Evolutionary conservation across 106 monocot species (phyloP).

Genomic region (Vanilla planifolia): DNA sequence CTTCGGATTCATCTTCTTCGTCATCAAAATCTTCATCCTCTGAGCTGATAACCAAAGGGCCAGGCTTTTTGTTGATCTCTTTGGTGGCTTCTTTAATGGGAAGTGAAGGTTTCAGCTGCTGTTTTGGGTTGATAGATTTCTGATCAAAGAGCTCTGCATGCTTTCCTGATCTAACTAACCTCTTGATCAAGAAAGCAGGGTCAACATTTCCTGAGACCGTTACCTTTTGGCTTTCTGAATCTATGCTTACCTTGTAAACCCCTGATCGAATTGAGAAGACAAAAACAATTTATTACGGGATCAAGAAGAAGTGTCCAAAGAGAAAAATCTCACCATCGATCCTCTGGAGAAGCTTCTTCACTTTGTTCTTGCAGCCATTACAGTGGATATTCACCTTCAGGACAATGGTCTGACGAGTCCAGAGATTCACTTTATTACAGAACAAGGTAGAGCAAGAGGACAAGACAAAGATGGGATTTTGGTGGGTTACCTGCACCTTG

Average conservation of each 20-base stretch:
- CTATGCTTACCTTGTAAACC: conserved; percentile 67
- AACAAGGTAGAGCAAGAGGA: too few relatives aligned
- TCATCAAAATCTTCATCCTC: conserved; percentile 31
- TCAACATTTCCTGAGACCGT: conserved; percentile 72
- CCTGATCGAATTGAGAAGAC: too few relatives aligned
- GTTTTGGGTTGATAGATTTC: conserved; percentile 23
- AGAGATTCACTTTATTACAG: too few relatives aligned
- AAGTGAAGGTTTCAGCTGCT: conserved; percentile 10
- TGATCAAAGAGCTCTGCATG: conserved; percentile 70
- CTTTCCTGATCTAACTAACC: conserved; percentile 66
- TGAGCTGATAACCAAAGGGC: conserved; percentile 15
- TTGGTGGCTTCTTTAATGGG: too few relatives aligned
- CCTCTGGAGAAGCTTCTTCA: conserved; percentile 50
- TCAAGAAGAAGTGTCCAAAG: too few relatives aligned
- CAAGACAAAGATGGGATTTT: too few relatives aligned
- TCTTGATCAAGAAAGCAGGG: conserved; percentile 63
- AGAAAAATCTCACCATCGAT: conserved; percentile 28
- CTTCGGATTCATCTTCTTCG: too few relatives aligned
- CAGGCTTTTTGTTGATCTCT: conserved; percentile 26
- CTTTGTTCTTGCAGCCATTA: conserved; percentile 51
- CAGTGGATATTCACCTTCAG: conserved; percentile 59
- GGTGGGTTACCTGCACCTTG: too few relatives aligned
- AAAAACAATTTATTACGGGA: too few relatives aligned
- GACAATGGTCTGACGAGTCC: conserved; percentile 40
- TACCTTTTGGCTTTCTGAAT: conserved; percentile 78